Evolutionary conservation across 257 asterid genomes (phyloP).

Genomic region (Capsicum pubescens): DNA sequence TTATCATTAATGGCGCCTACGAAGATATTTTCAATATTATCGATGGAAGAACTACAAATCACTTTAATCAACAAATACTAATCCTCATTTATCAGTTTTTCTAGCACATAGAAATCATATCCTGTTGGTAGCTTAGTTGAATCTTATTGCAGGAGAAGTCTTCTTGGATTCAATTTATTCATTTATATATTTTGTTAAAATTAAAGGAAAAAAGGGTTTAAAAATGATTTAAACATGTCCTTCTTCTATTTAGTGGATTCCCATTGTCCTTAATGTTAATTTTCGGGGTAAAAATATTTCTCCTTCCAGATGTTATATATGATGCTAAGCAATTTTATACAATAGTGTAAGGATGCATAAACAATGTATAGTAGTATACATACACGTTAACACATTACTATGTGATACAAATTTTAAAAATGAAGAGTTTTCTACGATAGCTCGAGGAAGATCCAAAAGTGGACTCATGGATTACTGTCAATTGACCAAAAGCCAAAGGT

Average conservation of each 20-base stretch:
- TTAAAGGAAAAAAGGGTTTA: neutral
- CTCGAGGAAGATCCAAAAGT: neutral
- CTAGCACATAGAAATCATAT: neutral
- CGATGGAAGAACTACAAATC: neutral
- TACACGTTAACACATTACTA: too few relatives aligned
- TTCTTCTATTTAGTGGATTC: too few relatives aligned
- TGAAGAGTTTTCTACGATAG: too few relatives aligned
- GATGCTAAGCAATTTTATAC: too few relatives aligned
- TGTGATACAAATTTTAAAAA: too few relatives aligned
- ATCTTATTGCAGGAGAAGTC: neutral
- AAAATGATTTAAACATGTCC: neutral
- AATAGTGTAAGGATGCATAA: too few relatives aligned
- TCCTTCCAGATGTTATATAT: too few relatives aligned
- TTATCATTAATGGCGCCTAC: too few relatives aligned
- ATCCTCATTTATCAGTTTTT: neutral
- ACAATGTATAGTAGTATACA: too few relatives aligned
- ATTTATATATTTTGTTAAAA: too few relatives aligned
- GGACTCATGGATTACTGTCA: conserved; percentile 9
- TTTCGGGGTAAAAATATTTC: neutral
- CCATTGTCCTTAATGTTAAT: neutral
- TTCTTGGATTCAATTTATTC: neutral
- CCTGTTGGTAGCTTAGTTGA: neutral
- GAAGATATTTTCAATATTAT: neutral
- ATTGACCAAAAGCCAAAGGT: neutral
- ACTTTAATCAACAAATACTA: neutral